Evolutionary conservation across 2,329 filamentous ascomycete species (phyloP), one percentile per base, ranked within the genome.

Genomic region (Exophiala spinifera): DNA sequence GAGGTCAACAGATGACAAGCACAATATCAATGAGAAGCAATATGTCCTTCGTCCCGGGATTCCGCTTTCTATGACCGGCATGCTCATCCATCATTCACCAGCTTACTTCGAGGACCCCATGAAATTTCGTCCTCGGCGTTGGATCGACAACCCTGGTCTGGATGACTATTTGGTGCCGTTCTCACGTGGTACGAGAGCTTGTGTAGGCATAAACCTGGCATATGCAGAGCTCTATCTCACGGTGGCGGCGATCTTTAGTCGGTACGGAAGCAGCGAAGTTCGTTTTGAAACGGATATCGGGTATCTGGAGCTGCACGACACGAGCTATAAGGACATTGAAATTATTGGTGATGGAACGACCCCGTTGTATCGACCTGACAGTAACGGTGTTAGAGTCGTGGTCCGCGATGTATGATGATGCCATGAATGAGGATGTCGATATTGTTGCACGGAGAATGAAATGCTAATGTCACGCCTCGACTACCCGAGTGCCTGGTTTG

Each of bases 91-190:
- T 33, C 59, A 61, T 46, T 56, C 70, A 28, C 53, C 65, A 4
- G 43, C 49, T 3, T 66, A 74, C 21, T 75, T 74, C 62, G 69
- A 69, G 0, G 48, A 68, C 10, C 64, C 67, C 11, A 17, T 46
- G 20, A 40, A 25, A n/a, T 54, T 72, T 49, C 61, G 69, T 3
- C 73, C 74, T 0, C 70, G 75, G 52, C 68, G 74, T 31, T 76
- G 74, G 73, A 43, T 56, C 20, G 64, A 1, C 61, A 66, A 23
- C 68, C 70, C 4, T 3, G 55, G 59, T 20, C 61, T 73, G 2
- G 68, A 70, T 10, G 66, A 67, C 20, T 75, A 70, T 53, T 66
- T 73, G 49, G 67, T 75, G 13, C 66, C 65, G 1, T 76, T 76
- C 54, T 65, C 69, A 1, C 68, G 68, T 33, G 75, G 76, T 0